Evolutionary conservation across 257 asterid species (phyloP), one percentile per base, ranked within the genome.

Genomic region (Solanum peruvianum): DNA sequence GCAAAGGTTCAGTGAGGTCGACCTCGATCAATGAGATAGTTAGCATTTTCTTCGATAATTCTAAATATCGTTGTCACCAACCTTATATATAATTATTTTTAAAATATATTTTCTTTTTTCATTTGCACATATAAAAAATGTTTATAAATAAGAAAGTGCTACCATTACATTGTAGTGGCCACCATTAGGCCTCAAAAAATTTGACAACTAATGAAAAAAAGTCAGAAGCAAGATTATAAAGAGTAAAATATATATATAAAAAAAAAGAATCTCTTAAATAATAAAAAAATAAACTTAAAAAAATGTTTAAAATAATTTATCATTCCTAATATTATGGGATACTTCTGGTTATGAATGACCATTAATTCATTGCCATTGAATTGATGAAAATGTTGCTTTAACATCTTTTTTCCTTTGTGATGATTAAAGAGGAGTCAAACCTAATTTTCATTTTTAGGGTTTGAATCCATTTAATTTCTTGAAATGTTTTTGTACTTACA

Each of bases 351-450:
- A 31, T 16, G 85, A 81, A 81, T 81, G 27, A 49, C 9, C 39
- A 33, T 31, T 71, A 72, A 86, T 73, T 45, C 60, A 45, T 86
- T 39, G 84, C 84, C 87, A 73, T 86, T n/a, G 84, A 85, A 86
- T 49, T 56, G 14, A n/a, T 71, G 72, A 86, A 52, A 52, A 29
- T 21, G 52, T 9, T 49, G 37, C 44, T 70, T 86, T 86, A 86
- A 86, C 62, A 86, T 86, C n/a, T 35, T 73, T 86, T 71, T 52
- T 56, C 27, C 42, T 71, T 86, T 49, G 52, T 78, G 47, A 47
- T 21, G 18, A 44, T 49, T 52, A 60, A 8, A 86, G 87, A 86
- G 31, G 87, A 86, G 84, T 73, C 87, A 73, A 86, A 86, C 84
- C 84, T 73, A 86, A 81, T 31, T 29, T 81, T 47, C 42, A 20